Evolutionary conservation across 768 basidiomycete genomes (phyloP), one percentile per base, ranked within the genome.

Genomic region (Phaffia australis): DNA sequence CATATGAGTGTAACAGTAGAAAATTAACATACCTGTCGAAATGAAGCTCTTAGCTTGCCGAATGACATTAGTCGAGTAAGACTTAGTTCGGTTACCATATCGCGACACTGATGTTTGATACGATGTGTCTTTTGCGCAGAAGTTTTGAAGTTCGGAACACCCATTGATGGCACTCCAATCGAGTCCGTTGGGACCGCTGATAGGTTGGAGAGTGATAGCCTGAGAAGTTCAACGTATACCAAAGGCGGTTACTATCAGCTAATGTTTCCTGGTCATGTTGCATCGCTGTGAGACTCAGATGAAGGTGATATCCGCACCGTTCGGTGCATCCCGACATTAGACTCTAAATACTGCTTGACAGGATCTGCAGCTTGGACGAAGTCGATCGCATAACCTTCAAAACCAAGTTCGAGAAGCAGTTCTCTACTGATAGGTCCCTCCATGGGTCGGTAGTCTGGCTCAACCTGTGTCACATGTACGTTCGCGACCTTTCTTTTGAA

Each of bases 361-460:
- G 86, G 85, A 11, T 83, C 80, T 0, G 92, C 88, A 64, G 84
- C 93, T 4, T 82, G 82, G 54, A 97, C 78, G 67, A 85, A 85
- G 70, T 97, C 86, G 27, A 92, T 79, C 0, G 87, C 89, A 71
- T 87, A 93, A 3, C 86, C 85, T 69, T 92, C 85, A 72, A 98
- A 89, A 4, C 84, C 84, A 21, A 84, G 73, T 19, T 70, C 66
- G 27, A 70, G 69, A 72, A 97, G 76, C 88, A 94, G 66, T 29
- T 68, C 66, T 9, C 54, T 56, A 1, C 57, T 18, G 21, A 65
- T 55, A 5, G 64, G 56, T 29, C 52, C 60, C 3, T 48, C 54
- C 50, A 60, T 27, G 54, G 55, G 55, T 16, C 8, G 54, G 18
- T 32, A 48, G 2, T 60, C 32, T 2, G 65, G 60, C 7, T 69